Base-by-base conservation (phyloP, 495 filamentous ascomycete genomes). In the Aspergillus steynii region DNA sequence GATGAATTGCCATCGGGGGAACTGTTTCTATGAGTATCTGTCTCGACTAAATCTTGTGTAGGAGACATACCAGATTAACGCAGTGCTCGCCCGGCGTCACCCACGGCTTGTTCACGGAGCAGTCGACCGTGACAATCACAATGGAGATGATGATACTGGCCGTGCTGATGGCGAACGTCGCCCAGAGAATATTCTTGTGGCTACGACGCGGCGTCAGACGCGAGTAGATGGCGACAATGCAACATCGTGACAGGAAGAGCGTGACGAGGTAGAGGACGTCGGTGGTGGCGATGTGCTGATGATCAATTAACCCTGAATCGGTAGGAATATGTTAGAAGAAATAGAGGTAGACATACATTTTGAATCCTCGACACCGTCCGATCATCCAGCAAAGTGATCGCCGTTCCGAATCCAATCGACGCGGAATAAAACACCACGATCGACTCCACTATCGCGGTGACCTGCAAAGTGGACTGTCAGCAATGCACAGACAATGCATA, bases 251-350 rank as follows among this genome's bases (percentile, higher is more conserved):
- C 25, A 74, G 51, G 59, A 64, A 74, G 9, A 74, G 37, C 5
- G 63, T 64, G 27, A 74, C 46, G 51, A 77, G 58, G 58, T 74
- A 75, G 28, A 77, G 60, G 20, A 77, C 61, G 32, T 74, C 72
- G 56, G 63, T 65, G 7, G 62, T 54, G 52, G 70, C 72, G 10
- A 63, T 42, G 37, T 42, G 37, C 59, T 52, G 57, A 47, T 71
- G 15, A 20, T 60, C 42, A 59, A 29, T 60, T 20, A 20, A 20
- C 20, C 20, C 20, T 20, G 20, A 20, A 20, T 20, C 20, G 20
- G 20, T 20, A 20, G 20, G 20, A 32, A 52, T 10, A 34, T 42
- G 37, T 27, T 15, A 60, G 28, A 53, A 6, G 2, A 12, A 28
- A 12, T 37, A 10, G 47, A 54, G 45, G 25, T 10, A 57, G 47